Evolutionary conservation across 2,329 filamentous ascomycete species (phyloP), one percentile per base, ranked within the genome.

Genomic region (Gliomastix tumulicola): DNA sequence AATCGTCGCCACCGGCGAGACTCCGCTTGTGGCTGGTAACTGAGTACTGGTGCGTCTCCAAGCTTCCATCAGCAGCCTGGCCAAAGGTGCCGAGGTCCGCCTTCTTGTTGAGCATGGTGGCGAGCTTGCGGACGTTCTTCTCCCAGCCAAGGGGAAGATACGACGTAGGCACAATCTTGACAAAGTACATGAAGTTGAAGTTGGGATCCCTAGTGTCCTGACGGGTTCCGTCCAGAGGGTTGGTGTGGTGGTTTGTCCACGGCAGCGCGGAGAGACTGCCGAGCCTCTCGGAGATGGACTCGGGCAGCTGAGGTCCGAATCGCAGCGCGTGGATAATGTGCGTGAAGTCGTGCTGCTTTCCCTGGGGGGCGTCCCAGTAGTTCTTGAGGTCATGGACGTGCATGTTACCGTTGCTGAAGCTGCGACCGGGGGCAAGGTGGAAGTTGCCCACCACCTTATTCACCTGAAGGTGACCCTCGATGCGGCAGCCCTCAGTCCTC

Each of bases 371-470:
- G 45, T 90, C 82, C 68, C 88, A 84, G 72, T 95, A 98, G 68
- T 92, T 94, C 62, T 95, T 88, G 44, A 98, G 71, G 56, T 98
- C 94, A 67, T 98, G 92, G 16, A 96, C 87, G 65, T 98, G 92
- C 78, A 97, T 84, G 66, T 95, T 94, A 48, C 88, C 88, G 54
- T 86, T 94, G 61, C 84, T 94, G 74, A 97, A 97, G 59, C 84
- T 90, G 63, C 90, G 87, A 50, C 92, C 92, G 2, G 92, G 92
- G 2, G 94, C 92, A 50, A 98, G 84, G 63, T 98, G 92, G 74
- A 98, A 98, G 69, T 98, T 98, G 39, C 92, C 92, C 37, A 98
- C 76, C 19, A 98, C 92, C 67, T 98, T 98, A 74, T 98, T 98
- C 47, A 98, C 94, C 33, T 87, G 85, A 49, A 98, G 76, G 27